These are phyloP conservation scores for Chlamydomonas urium DNA, from an alignment of 139 green algal genomes.

Conservation along the genomic window DNA sequence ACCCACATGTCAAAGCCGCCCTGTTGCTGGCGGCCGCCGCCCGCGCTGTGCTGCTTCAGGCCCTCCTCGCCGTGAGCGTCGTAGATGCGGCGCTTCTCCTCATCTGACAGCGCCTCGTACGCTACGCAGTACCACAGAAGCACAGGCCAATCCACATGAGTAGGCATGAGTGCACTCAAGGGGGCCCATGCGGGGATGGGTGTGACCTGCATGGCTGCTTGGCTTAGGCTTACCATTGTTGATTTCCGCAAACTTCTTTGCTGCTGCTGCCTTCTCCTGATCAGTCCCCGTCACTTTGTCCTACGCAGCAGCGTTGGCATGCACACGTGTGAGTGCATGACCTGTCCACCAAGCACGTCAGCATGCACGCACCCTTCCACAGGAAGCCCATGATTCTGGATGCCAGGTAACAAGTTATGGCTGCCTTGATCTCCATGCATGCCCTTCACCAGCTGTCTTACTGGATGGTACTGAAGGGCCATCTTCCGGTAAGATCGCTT, in stretches of 20 bases:
- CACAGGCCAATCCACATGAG: not conserved
- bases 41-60: slow-evolving; percentile 81
- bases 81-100: slow-evolving; percentile 92
- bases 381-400: no score
- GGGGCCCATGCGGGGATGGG: no score
- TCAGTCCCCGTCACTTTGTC: slow-evolving; percentile 84
- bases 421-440: not conserved
- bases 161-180: not conserved
- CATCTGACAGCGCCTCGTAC: slow-evolving; percentile 92
- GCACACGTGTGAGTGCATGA: no score
- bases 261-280: slow-evolving; percentile 83
- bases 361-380: no score
- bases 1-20: slow-evolving; percentile 8
- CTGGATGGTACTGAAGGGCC: slow-evolving; percentile 93
- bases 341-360: no score
- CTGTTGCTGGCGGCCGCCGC: slow-evolving; percentile 35
- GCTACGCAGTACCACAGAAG: slow-evolving; percentile 51
- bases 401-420: not conserved
- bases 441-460: slow-evolving; percentile 19
- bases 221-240: slow-evolving; percentile 61
- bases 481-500: slow-evolving; percentile 96
- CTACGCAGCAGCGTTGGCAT: no score
- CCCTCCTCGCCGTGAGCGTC: slow-evolving; percentile 97
- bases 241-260: slow-evolving; percentile 94
- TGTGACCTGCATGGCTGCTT: no score